phyloP scores from a whole-genome alignment of 805 yeast genomes.

The Ogataea trehaloabstinens region DNA sequence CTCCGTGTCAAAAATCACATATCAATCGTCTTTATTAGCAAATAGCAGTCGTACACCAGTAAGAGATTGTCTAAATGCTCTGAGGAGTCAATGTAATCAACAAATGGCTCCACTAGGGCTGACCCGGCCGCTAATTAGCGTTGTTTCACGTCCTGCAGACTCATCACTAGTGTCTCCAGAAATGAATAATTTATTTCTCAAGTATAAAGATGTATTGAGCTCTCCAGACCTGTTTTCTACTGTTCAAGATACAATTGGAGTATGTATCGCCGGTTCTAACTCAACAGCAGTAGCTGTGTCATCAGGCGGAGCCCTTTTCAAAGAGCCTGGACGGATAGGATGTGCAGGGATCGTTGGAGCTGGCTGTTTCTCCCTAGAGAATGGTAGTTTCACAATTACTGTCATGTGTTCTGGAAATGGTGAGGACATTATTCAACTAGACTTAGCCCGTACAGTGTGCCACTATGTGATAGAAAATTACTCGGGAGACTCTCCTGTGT shows the following conservation, averaged over 20 bases:
- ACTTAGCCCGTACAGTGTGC: constrained; percentile 37
- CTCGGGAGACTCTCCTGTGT: constrained; percentile 8
- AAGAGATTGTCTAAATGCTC: constrained; percentile 21
- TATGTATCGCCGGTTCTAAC: constrained; percentile 21
- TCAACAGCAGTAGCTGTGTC: constrained; percentile 36
- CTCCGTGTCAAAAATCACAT: constrained; percentile 9
- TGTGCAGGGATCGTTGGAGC: constrained; percentile 54
- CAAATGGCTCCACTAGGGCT: constrained; percentile 20
- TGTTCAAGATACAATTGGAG: constrained; percentile 45
- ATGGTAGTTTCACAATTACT: constrained; percentile 19
- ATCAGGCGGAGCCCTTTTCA: constrained; percentile 55
- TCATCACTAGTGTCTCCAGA: constrained; percentile 5
- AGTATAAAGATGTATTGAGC: constrained; percentile 6
- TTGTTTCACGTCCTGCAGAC: constrained; percentile 4
- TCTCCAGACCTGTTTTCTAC: not conserved
- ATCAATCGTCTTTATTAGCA: constrained; percentile 17
- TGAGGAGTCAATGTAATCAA: constrained; percentile 24
- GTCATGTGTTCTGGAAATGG: constrained; percentile 54
- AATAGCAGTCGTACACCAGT: constrained; percentile 32
- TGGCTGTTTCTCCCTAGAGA: constrained; percentile 32
- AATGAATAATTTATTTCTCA: constrained; percentile 12
- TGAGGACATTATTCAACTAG: constrained; percentile 48
- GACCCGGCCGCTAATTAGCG: constrained; percentile 33
- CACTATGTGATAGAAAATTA: constrained; percentile 8
- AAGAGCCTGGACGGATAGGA: constrained; percentile 49